phyloP scores from a whole-genome alignment of 345 rosid genomes.

The Sisymbrium irio region DNA sequence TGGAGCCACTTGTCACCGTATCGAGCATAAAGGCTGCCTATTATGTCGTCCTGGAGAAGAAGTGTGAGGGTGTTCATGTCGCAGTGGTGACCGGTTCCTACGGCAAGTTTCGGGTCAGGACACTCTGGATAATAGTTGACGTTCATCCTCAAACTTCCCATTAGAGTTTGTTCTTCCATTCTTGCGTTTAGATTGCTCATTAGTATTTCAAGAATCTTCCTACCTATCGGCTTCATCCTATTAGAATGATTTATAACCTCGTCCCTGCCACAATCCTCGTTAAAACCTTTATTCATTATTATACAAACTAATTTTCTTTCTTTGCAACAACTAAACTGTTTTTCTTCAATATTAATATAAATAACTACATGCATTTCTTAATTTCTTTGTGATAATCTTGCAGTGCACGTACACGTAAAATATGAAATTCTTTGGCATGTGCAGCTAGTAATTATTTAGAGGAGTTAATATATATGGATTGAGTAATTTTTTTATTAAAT shows the following conservation, averaged over 20 bases:
- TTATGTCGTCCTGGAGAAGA: constrained; percentile 32
- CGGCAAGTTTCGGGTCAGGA: constrained; percentile 34
- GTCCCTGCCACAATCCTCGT: constrained; percentile 26
- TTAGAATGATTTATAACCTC: constrained; percentile 36
- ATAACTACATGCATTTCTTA: too few relatives aligned
- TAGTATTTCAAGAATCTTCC: constrained; percentile 29
- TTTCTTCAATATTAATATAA: too few relatives aligned
- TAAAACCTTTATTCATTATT: neutral
- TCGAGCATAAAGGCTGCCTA: constrained; percentile 37
- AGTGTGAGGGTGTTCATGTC: constrained; percentile 32
- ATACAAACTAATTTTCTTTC: neutral
- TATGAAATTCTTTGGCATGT: too few relatives aligned
- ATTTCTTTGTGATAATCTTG: too few relatives aligned
- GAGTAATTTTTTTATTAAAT: too few relatives aligned
- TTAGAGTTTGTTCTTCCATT: constrained; percentile 14
- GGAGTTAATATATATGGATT: too few relatives aligned
- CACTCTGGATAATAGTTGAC: constrained; percentile 36
- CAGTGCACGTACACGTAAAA: too few relatives aligned
- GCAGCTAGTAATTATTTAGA: too few relatives aligned
- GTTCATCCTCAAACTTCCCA: constrained; percentile 31
- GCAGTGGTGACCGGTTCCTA: constrained; percentile 29
- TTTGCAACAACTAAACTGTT: neutral
- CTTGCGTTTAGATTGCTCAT: constrained; percentile 33
- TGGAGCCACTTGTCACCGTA: constrained; percentile 24
- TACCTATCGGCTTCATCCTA: constrained; percentile 27